Evolutionary conservation across 2,329 filamentous ascomycete genomes (phyloP).

Genomic region (Penicillium polonicum): DNA sequence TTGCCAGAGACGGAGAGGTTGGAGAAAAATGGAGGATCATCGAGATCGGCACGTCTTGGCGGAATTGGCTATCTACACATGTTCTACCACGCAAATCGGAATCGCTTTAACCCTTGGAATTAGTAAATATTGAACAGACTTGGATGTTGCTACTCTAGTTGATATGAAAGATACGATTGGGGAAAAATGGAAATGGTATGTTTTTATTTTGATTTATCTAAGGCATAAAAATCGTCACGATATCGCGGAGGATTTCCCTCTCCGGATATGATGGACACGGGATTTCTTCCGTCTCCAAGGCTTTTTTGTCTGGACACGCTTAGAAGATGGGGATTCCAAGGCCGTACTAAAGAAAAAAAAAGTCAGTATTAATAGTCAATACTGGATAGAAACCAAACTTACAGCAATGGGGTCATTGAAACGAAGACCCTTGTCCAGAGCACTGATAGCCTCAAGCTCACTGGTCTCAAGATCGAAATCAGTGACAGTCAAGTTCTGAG

Average conservation of each 20-base stretch:
- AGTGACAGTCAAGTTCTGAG: constrained; percentile 57
- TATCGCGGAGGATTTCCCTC: background rate
- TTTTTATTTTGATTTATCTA: constrained; percentile 11
- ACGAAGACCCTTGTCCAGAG: constrained; percentile 64
- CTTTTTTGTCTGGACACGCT: constrained; percentile 4
- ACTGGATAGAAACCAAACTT: constrained; percentile 38
- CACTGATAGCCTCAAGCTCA: constrained; percentile 67
- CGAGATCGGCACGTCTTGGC: constrained; percentile 16
- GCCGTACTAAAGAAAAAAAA: constrained; percentile 45
- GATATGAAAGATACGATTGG: background rate
- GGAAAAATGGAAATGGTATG: background rate
- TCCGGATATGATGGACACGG: constrained; percentile 3
- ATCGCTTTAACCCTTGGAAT: no score
- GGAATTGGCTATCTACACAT: background rate
- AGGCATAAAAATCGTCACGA: constrained; percentile 9
- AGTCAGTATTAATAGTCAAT: background rate
- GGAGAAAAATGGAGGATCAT: constrained; percentile 15
- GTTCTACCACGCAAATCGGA: no score
- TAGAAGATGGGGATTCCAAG: constrained; percentile 55
- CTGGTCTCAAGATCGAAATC: constrained; percentile 64
- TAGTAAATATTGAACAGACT: background rate
- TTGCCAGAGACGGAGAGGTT: background rate
- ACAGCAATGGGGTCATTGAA: constrained; percentile 76
- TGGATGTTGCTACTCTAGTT: background rate
- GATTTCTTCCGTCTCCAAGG: constrained; percentile 6